Percentiles rank a stretch among this genome's conserved stretches.
Conservation (phyloP, 2,329 filamentous ascomycete genomes). For the Macrophomina phaseolina region DNA sequence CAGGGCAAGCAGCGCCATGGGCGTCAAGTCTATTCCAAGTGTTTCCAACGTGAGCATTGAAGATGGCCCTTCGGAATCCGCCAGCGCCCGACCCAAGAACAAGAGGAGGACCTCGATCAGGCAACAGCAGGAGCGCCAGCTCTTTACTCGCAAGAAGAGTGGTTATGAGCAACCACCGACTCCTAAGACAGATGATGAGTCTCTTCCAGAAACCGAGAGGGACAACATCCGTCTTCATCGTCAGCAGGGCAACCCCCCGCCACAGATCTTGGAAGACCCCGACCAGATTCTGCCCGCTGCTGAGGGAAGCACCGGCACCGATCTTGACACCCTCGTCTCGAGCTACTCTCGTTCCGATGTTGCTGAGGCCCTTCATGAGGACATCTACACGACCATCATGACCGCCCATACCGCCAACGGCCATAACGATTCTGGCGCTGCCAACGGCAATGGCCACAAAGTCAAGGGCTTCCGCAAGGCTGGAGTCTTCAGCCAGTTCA, state of each 20-base stretch:
- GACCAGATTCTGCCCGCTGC: conserved; percentile 67
- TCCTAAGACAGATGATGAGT: conserved; percentile 65
- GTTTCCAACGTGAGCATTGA: conserved; percentile 74
- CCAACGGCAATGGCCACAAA: conserved; percentile 63
- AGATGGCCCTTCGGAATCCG: conserved; percentile 63
- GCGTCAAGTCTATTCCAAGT: conserved; percentile 89
- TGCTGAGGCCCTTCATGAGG: conserved; percentile 73
- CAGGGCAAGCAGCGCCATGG: conserved; percentile 83
- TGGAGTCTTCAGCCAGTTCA: conserved; percentile 79
- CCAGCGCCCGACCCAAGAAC: conserved; percentile 66
- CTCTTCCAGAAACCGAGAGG: conserved; percentile 56
- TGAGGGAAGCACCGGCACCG: conserved; percentile 65
- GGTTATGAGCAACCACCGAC: conserved; percentile 57
- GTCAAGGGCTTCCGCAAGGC: conserved; percentile 84
- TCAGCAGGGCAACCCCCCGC: conserved; percentile 59
- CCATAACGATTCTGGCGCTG: conserved; percentile 59
- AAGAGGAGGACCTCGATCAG: conserved; percentile 82
- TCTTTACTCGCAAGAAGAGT: conserved; percentile 83
- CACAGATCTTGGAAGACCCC: conserved; percentile 71
- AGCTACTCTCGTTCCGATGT: conserved; percentile 81
- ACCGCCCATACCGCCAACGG: conserved; percentile 71
- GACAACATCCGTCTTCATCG: conserved; percentile 62
- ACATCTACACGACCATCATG: conserved; percentile 74
- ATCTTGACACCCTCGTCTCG: conserved; percentile 80
- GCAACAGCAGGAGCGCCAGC: conserved; percentile 83